Evolutionary conservation across 805 yeast species (phyloP).

Genomic region (Teunomyces cretensis): DNA sequence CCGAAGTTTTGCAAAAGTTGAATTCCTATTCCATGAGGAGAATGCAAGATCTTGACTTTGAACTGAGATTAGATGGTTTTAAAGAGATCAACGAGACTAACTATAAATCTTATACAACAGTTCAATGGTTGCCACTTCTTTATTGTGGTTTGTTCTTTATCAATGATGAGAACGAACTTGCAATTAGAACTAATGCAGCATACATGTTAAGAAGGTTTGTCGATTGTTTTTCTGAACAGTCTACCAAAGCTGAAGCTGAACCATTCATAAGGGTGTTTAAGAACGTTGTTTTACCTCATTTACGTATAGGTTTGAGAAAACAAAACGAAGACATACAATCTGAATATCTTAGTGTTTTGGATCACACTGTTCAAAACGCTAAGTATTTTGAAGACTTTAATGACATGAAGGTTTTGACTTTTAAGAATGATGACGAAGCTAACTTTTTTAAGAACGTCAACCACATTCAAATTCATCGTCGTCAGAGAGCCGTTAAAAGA

Average conservation of each 20-base stretch:
- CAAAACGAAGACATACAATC: slow-evolving; percentile 58
- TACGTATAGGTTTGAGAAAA: slow-evolving; percentile 66
- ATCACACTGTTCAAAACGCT: slow-evolving; percentile 55
- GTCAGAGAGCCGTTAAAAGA: slow-evolving; percentile 78
- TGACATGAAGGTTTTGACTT: slow-evolving; percentile 65
- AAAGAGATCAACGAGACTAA: slow-evolving; percentile 57
- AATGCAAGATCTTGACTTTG: slow-evolving; percentile 77
- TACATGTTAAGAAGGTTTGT: slow-evolving; percentile 61
- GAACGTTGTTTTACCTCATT: slow-evolving; percentile 57
- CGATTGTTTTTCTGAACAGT: slow-evolving; percentile 47
- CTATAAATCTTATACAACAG: slow-evolving; percentile 42
- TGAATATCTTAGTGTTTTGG: slow-evolving; percentile 69
- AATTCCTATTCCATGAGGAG: slow-evolving; percentile 66
- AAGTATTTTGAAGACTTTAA: slow-evolving; percentile 49
- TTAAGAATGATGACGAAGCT: slow-evolving; percentile 68
- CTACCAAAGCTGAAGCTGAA: slow-evolving; percentile 20
- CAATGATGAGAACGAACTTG: slow-evolving; percentile 74
- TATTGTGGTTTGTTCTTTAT: slow-evolving; percentile 68
- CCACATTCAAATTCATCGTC: slow-evolving; percentile 83
- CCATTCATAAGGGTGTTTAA: slow-evolving; percentile 45
- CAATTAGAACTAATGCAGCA: slow-evolving; percentile 76
- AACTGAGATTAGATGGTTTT: slow-evolving; percentile 67
- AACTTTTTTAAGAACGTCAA: slow-evolving; percentile 74
- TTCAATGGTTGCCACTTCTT: slow-evolving; percentile 80
- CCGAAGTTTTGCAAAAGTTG: slow-evolving; percentile 57